phyloP scores from a whole-genome alignment of 1,284 basidiomycete species.

The Ganoderma sp. region DNA sequence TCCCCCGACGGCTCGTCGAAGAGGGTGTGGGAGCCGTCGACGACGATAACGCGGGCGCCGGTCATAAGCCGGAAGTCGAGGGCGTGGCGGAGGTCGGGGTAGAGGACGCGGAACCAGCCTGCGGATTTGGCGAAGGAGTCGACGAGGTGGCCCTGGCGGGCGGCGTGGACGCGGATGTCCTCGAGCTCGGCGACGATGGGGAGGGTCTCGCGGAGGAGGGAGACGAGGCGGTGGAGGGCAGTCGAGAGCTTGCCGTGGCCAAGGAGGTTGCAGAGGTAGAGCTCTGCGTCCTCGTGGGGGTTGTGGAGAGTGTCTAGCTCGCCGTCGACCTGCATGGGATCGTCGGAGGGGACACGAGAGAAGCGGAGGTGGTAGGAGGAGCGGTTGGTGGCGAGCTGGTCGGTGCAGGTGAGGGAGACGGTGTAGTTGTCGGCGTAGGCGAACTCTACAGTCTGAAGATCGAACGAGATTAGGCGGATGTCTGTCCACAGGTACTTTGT shows the following conservation, averaged over 20 bases:
- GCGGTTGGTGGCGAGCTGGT: constrained; percentile 67
- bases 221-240: constrained; percentile 68
- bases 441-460: constrained; percentile 89
- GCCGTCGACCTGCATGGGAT: constrained; percentile 29
- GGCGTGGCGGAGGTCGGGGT: constrained; percentile 73
- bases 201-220: constrained; percentile 71
- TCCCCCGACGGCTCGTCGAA: constrained; percentile 44
- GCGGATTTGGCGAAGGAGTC: constrained; percentile 78
- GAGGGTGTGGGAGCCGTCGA: constrained; percentile 70
- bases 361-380: constrained; percentile 77
- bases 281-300: constrained; percentile 76
- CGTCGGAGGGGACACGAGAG: constrained; percentile 52
- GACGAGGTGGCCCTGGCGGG: constrained; percentile 49
- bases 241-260: constrained; percentile 66
- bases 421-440: constrained; percentile 76
- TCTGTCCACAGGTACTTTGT: constrained; percentile 72
- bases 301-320: constrained; percentile 48
- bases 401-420: constrained; percentile 75
- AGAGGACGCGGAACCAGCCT: constrained; percentile 80
- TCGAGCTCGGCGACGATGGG: constrained; percentile 76
- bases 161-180: constrained; percentile 53
- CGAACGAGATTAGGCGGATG: constrained; percentile 82
- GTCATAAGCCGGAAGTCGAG: constrained; percentile 80
- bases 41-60: constrained; percentile 64
- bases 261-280: constrained; percentile 68